These are phyloP conservation scores for Picea abies DNA, from an alignment of 83 land plant species.

Conservation along the genomic window DNA sequence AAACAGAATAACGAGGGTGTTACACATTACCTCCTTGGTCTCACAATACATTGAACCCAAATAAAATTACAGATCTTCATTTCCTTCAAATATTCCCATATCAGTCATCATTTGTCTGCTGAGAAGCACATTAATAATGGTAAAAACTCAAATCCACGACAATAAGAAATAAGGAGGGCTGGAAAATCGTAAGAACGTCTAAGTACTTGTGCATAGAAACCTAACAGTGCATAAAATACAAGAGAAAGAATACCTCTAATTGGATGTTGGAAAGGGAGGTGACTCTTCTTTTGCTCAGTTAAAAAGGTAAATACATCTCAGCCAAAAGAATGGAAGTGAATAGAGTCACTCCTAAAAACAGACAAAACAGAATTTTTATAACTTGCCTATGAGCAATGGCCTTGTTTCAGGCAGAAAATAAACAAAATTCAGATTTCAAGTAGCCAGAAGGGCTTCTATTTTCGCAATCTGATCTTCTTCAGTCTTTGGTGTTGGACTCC, in stretches of 20 bases:
- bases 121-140: neutral
- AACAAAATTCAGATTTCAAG: neutral
- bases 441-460: conserved; percentile 56
- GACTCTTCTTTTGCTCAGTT: neutral
- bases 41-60: too few relatives aligned
- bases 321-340: neutral
- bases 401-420: neutral
- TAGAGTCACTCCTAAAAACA: neutral
- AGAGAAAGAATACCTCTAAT: neutral
- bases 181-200: neutral
- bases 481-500: conserved; percentile 59
- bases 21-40: too few relatives aligned
- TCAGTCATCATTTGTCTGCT: neutral
- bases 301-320: neutral
- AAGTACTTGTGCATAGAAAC: neutral
- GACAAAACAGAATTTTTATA: neutral
- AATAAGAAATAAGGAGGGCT: neutral
- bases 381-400: neutral
- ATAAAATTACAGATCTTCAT: too few relatives aligned
- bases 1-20: too few relatives aligned
- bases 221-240: neutral
- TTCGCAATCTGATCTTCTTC: conserved; percentile 82
- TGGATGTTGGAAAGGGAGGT: neutral
- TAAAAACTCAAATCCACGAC: neutral
- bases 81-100: conserved; percentile 1